phyloP scores from a whole-genome alignment of 345 rosid species.

The Salix purpurea region DNA sequence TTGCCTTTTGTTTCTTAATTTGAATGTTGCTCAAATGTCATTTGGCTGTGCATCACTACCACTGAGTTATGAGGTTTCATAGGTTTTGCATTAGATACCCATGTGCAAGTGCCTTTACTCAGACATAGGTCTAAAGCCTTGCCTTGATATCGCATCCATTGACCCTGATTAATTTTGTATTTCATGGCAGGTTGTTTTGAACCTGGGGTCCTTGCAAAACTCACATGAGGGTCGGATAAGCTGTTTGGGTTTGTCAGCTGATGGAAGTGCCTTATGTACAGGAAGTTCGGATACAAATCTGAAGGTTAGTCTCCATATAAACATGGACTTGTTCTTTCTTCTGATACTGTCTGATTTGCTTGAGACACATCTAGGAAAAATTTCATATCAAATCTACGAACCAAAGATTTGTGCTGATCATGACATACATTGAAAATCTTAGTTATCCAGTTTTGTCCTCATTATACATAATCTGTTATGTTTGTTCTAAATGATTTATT shows the following conservation, averaged over 20 bases:
- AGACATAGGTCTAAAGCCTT: not conserved
- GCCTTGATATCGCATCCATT: not conserved
- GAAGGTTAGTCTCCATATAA: slow-evolving; percentile 52
- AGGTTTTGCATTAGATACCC: not conserved
- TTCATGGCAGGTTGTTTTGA: slow-evolving; percentile 62
- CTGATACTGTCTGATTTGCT: not conserved
- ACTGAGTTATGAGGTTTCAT: not conserved
- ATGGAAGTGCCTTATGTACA: slow-evolving; percentile 99
- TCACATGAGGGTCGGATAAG: slow-evolving; percentile 69
- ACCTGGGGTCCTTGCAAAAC: slow-evolving; percentile 71
- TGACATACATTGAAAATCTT: not conserved
- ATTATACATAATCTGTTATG: not conserved
- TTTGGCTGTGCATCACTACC: not conserved
- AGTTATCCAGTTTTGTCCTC: not conserved
- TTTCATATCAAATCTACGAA: not conserved
- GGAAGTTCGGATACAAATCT: slow-evolving; percentile 98
- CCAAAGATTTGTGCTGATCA: not conserved
- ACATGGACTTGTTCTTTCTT: not conserved
- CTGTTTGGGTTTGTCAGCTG: slow-evolving; percentile 91
- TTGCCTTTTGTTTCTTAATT: not conserved
- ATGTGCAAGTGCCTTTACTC: not conserved
- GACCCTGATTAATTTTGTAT: slow-evolving; percentile 8
- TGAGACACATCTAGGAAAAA: not conserved
- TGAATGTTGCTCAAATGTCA: not conserved
- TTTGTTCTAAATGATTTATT: not conserved